These are phyloP conservation scores for Pleurotus eryngii DNA, from an alignment of 768 basidiomycete species.

Conservation along the genomic window DNA sequence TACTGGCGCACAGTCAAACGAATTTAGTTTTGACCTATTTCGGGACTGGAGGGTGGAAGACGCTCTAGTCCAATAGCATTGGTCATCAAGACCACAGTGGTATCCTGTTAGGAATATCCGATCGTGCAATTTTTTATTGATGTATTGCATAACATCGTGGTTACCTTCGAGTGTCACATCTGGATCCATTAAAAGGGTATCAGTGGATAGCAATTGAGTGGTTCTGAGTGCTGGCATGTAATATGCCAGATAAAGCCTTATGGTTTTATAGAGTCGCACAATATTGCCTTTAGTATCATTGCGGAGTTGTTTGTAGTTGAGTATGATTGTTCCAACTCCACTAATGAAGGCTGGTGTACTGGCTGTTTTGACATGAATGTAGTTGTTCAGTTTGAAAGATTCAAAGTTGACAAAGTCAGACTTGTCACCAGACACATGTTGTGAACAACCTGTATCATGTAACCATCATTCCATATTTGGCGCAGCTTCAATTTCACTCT, in stretches of 20 bases:
- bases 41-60: neutral
- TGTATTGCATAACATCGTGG: neutral
- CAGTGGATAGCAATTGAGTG: neutral
- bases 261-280: neutral
- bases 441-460: neutral
- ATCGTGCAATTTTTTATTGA: neutral
- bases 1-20: too few relatives aligned
- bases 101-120: neutral
- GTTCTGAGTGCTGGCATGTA: neutral
- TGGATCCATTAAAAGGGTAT: neutral
- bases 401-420: neutral
- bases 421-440: conserved; percentile 14
- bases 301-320: neutral
- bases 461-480: neutral
- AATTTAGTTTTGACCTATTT: neutral
- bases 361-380: neutral
- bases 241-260: neutral
- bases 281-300: neutral
- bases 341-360: neutral
- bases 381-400: neutral
- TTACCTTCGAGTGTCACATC: neutral
- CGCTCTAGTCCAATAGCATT: neutral
- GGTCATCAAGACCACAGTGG: neutral
- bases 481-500: too few relatives aligned
- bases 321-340: neutral